phyloP scores from a whole-genome alignment of 441 rosid species.

The Breynia disticha region DNA sequence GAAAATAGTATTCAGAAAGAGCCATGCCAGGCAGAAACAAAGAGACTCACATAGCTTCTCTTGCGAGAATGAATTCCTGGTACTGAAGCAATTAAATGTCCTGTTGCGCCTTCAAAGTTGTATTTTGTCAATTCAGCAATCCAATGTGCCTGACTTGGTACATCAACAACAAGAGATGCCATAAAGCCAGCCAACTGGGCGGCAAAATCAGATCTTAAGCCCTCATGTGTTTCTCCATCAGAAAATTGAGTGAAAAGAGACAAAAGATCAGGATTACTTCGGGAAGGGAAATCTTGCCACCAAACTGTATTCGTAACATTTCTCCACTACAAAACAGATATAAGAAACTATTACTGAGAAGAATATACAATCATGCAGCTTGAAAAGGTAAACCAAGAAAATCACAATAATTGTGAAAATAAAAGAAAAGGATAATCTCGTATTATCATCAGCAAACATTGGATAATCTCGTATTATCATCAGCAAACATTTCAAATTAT shows the following conservation, averaged over 20 bases:
- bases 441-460: no score
- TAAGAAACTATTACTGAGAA: conserved; percentile 4
- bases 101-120: conserved; percentile 62
- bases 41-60: conserved; percentile 35
- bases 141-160: conserved; percentile 86
- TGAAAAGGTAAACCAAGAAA: not conserved
- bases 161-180: conserved; percentile 73
- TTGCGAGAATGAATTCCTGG: conserved; percentile 75
- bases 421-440: not conserved
- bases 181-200: conserved; percentile 88
- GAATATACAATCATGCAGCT: not conserved
- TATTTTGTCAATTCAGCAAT: conserved; percentile 60
- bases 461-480: no score
- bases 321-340: conserved; percentile 55
- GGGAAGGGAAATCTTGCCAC: conserved; percentile 97
- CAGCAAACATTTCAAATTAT: no score
- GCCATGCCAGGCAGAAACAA: conserved; percentile 4
- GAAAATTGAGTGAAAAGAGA: conserved; percentile 53
- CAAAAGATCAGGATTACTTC: conserved; percentile 49
- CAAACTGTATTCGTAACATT: conserved; percentile 81
- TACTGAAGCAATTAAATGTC: conserved; percentile 71
- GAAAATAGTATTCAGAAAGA: not conserved
- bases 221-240: conserved; percentile 24
- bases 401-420: not conserved
- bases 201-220: conserved; percentile 58